Percentiles rank a stretch among this genome's conserved stretches.
Conservation (phyloP, 371 early-diverging fungal genomes). For the Thermomucor indicae-seudaticae region DNA sequence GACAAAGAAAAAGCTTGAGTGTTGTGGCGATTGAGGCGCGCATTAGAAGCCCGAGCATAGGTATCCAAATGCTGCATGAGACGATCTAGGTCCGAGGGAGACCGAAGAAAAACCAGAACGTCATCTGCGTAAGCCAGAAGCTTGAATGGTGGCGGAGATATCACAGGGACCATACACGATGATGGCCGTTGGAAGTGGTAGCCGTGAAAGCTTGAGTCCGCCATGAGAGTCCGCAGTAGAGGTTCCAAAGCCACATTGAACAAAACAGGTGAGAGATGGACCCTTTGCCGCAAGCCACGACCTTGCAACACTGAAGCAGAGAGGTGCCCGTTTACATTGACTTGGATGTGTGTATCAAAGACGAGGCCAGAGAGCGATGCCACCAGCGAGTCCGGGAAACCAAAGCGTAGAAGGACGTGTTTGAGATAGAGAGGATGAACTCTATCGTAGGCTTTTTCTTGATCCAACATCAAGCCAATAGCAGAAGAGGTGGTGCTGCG, state of each 20-base stretch:
- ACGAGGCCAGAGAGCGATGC: constrained; percentile 8
- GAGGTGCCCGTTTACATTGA: constrained; percentile 19
- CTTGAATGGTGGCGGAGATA: constrained; percentile 10
- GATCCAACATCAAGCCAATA: constrained; percentile 6
- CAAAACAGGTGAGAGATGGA: constrained; percentile 19
- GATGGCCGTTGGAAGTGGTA: neutral
- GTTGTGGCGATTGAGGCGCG: constrained; percentile 13
- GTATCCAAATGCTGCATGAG: constrained; percentile 1
- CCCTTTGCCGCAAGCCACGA: constrained; percentile 23
- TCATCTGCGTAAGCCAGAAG: constrained; percentile 16
- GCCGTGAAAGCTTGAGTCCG: constrained; percentile 14
- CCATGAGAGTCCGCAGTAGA: constrained; percentile 10
- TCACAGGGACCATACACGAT: neutral
- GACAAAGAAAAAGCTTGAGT: constrained; percentile 15
- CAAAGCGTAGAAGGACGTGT: neutral
- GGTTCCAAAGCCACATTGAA: constrained; percentile 31
- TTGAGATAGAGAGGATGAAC: constrained; percentile 11
- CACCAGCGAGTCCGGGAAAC: neutral
- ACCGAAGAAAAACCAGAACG: constrained; percentile 8
- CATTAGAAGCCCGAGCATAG: constrained; percentile 17
- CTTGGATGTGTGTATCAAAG: constrained; percentile 7
- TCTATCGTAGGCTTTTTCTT: constrained; percentile 10
- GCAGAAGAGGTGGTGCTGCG: neutral
- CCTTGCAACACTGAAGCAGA: constrained; percentile 7
- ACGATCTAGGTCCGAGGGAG: neutral